Evolutionary conservation across 805 yeast genomes (phyloP).

Genomic region (Starmera amethionina): DNA sequence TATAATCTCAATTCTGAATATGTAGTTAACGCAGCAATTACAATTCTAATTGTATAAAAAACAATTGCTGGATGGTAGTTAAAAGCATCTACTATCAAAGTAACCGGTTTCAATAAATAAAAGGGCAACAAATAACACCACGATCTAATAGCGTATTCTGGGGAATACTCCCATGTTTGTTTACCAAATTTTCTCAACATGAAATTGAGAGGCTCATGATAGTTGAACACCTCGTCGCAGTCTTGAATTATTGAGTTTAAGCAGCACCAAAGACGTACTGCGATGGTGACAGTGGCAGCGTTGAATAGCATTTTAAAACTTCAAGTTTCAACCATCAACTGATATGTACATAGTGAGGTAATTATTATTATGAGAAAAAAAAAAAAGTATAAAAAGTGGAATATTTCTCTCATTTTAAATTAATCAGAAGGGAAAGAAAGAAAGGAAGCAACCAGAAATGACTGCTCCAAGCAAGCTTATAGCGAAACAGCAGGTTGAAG

Average conservation of each 20-base stretch:
- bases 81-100: slow-evolving; percentile 3
- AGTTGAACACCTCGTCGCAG: slow-evolving; percentile 88
- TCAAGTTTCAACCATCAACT: not conserved
- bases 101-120: slow-evolving; percentile 10
- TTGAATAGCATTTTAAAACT: not conserved
- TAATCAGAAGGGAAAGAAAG: not conserved
- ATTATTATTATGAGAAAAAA: not conserved
- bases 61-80: slow-evolving; percentile 13
- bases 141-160: slow-evolving; percentile 78
- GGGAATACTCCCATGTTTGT: slow-evolving; percentile 96
- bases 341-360: too few relatives aligned
- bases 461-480: slow-evolving; percentile 34
- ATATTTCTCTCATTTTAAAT: not conserved
- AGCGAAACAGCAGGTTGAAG: slow-evolving; percentile 35
- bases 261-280: slow-evolving; percentile 29
- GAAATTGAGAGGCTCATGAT: slow-evolving; percentile 88
- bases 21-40: slow-evolving; percentile 30
- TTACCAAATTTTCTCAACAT: slow-evolving; percentile 76
- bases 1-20: slow-evolving; percentile 46
- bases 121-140: slow-evolving; percentile 61
- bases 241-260: slow-evolving; percentile 67
- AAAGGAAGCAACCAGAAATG: not conserved
- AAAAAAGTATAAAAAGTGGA: not conserved
- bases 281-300: too few relatives aligned
- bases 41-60: slow-evolving; percentile 46